Percentiles rank a stretch among this genome's conserved stretches.
Conservation (phyloP, 257 asterid genomes). For the Voacanga thouarsii region DNA sequence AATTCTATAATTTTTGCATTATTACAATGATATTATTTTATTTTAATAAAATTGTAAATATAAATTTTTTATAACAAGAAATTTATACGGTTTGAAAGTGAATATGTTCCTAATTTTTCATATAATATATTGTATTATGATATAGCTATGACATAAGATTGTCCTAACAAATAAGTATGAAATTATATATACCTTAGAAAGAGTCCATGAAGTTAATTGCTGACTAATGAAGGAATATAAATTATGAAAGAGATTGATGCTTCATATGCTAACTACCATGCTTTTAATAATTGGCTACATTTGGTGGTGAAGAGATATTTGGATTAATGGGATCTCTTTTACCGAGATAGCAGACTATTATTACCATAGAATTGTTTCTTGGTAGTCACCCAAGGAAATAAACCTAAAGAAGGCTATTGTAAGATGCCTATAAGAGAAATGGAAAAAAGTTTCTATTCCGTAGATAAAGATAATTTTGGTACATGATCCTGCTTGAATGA, state of each 20-base stretch:
- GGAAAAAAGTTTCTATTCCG: background rate
- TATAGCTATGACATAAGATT: no score
- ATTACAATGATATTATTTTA: no score
- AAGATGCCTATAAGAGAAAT: background rate
- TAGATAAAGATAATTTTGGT: background rate
- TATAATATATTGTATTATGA: no score
- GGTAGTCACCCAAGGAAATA: background rate
- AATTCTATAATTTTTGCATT: no score
- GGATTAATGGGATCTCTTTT: background rate
- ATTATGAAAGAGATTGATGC: background rate
- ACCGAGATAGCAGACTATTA: background rate
- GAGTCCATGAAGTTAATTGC: background rate
- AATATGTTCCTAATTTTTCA: no score
- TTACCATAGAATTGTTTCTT: background rate
- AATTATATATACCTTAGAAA: no score
- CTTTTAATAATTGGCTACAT: background rate
- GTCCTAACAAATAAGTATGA: no score
- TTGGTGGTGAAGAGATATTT: no score
- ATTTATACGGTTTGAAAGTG: no score
- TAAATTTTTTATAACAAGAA: no score
- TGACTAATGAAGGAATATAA: background rate
- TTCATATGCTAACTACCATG: background rate
- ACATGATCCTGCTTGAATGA: background rate
- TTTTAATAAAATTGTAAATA: no score
- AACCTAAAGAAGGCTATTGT: background rate